Evolutionary conservation across 2,329 filamentous ascomycete genomes (phyloP), one percentile per base, ranked within the genome.

Genomic region (Elsinoe australis): DNA sequence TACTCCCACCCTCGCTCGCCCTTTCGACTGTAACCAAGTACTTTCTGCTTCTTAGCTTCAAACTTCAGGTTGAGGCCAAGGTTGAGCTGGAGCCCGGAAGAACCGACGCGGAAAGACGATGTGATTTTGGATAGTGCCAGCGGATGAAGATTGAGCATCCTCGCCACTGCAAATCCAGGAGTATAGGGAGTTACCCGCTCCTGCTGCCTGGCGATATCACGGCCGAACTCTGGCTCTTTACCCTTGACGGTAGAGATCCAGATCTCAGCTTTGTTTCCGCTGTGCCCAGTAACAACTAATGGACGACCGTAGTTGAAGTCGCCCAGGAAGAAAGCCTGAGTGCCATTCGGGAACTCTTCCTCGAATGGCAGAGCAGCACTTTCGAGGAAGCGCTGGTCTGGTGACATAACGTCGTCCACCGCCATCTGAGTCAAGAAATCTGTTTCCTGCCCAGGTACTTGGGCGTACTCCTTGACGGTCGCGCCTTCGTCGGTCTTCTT

Each of bases 11-110:
- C 92, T 21, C 80, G 84, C 9, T 80, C 73, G 3, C 82, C 82
- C 61, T 92, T 92, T 58, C 88, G 84, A 18, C 90, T 95, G 66
- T 95, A 98, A 0, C 92, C 92, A 24, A 98, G 70, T 5, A 98
- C 92, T 69, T 98, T 98, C 57, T 89, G 76, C 67, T 95, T 95
- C 68, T 87, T 90, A 2, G 80, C 87, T 63, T 98, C 92, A 52
- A 98, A 98, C 65, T 98, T 98, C 56, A 98, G 75, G 60, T 98
- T 98, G 52, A 98, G 73, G 0, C 92, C 92, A 18, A 98, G 71
- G 59, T 98, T 98, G 53, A 95, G 75, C 58, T 86, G 85, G 51
- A 88, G 72, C 19, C 85, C 87, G 50, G 87, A 87, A 3, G 90
- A 80, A 14, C 80, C 79, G 50, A 98, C 85, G 48, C 83, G 85